phyloP scores from a whole-genome alignment of 2,329 filamentous ascomycete species.

The Proliferodiscus dingleyae region DNA sequence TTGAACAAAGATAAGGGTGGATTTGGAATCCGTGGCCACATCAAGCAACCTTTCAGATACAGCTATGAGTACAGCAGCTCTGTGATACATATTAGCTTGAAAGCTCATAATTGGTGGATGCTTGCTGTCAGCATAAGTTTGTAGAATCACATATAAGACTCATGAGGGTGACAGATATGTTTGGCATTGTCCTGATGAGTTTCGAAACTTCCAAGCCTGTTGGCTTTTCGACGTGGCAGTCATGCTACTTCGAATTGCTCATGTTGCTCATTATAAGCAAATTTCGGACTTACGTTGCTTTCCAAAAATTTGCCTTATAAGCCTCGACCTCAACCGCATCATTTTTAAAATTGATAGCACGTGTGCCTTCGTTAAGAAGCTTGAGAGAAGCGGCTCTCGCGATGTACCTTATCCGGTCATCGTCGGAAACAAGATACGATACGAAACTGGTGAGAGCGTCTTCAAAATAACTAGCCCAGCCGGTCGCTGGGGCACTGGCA shows the following conservation, averaged over 20 bases:
- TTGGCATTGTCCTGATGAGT: no score
- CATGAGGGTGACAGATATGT: no score
- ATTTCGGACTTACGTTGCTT: slow-evolving; percentile 30
- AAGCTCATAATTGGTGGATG: background rate
- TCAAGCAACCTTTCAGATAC: slow-evolving; percentile 27
- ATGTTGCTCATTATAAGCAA: no score
- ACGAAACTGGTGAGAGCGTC: slow-evolving; percentile 27
- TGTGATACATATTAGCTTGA: slow-evolving; percentile 7
- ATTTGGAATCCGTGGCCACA: slow-evolving; percentile 22
- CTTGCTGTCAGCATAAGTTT: no score
- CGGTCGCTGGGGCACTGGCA: slow-evolving; percentile 34
- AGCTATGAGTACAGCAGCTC: slow-evolving; percentile 28
- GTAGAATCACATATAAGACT: no score
- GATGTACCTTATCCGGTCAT: slow-evolving; percentile 29
- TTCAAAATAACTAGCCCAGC: slow-evolving; percentile 33
- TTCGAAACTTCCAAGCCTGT: no score
- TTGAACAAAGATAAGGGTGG: slow-evolving; percentile 38
- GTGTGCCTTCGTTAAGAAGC: slow-evolving; percentile 25
- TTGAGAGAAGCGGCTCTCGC: slow-evolving; percentile 27
- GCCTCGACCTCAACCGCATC: slow-evolving; percentile 9
- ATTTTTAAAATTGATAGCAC: slow-evolving; percentile 16
- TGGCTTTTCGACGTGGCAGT: no score
- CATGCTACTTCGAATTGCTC: no score
- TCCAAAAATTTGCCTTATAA: slow-evolving; percentile 32
- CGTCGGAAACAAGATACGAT: slow-evolving; percentile 28